Conservation (phyloP, 805 yeast species). For the Candida nemodendra region DNA sequence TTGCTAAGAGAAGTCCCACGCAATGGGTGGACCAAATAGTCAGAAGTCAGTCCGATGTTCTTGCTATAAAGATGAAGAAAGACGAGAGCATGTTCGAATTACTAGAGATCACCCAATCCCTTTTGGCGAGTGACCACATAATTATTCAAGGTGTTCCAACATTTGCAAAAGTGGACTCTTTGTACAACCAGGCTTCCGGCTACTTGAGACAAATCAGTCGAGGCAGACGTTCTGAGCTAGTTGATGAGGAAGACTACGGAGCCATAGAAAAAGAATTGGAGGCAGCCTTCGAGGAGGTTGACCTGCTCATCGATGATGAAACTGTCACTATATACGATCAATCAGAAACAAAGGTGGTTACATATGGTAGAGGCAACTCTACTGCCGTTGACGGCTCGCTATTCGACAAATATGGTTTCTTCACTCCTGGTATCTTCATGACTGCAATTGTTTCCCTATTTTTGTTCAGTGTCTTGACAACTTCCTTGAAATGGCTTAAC, state of each 20-base stretch:
- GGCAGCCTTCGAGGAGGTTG: conserved; percentile 32
- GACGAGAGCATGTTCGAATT: conserved; percentile 13
- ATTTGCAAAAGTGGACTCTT: conserved; percentile 14
- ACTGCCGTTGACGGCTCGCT: conserved; percentile 37
- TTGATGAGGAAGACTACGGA: conserved; percentile 27
- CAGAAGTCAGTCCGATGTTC: conserved; percentile 3
- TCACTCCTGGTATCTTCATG: conserved; percentile 81
- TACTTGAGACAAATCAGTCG: conserved; percentile 12
- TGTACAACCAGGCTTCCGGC: conserved; percentile 18
- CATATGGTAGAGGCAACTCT: conserved; percentile 4
- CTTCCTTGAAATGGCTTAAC: conserved; percentile 71
- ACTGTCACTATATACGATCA: conserved; percentile 22
- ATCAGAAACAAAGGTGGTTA: not conserved
- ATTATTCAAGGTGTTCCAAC: conserved; percentile 36
- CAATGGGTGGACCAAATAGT: conserved; percentile 12
- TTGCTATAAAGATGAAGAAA: conserved; percentile 5
- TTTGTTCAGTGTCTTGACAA: conserved; percentile 52
- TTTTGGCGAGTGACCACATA: conserved; percentile 14
- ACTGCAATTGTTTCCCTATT: conserved; percentile 63
- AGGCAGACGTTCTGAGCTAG: conserved; percentile 18
- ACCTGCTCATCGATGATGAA: conserved; percentile 27
- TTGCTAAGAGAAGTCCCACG: not conserved
- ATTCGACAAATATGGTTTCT: conserved; percentile 65
- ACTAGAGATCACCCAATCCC: conserved; percentile 14
- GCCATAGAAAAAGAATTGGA: conserved; percentile 28